Evolutionary conservation across 441 rosid species (phyloP), one percentile per base, ranked within the genome.

Genomic region (Biscutella laevigata): DNA sequence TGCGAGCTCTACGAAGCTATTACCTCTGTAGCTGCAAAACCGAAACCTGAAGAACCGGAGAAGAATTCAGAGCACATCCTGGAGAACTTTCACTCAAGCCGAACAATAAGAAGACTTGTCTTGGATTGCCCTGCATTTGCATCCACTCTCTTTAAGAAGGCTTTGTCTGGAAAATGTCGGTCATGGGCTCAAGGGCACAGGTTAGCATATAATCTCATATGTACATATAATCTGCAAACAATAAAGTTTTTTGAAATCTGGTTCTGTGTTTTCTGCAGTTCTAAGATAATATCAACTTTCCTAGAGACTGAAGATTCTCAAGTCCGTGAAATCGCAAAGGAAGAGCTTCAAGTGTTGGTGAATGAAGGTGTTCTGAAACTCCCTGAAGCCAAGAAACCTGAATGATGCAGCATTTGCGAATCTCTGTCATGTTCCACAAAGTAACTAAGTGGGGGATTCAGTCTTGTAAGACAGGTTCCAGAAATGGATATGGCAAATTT

Each of bases 181-280:
- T 35, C 32, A 2, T 89, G 94, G 95, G 88, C 94, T 29, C 76
- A 74, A 53, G 97, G 97, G 69, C 94, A 88, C 87, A 76, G 97
- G 99, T 92, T 38, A 70, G 73, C 36, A 29, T 57, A 41, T 11
- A 26, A 44, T 33, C 20, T 41, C 55, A 21, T 5, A 8, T 4
- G 22, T 7, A 6, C 33, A 30, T 10, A 27, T 19, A 21, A 21
- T 55, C 22, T 42, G 10, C 22, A 20, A 45, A 7, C 12, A 66
- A 22, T 13, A 41, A 30, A 39, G 28, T n/a, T 33, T 16, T 16
- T 16, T 53, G 43, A 25, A 32, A 53, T 26, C 34, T 46, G 5
- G 14, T 17, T 44, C 11, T 32, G 27, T 49, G 9, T 49, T 19
- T n/a, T 41, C 5, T 72, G 68, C 95, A 94, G 94, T 65, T 72